Base-by-base conservation (phyloP, 1,139 yeast genomes). In the Diutina neorugosa region DNA sequence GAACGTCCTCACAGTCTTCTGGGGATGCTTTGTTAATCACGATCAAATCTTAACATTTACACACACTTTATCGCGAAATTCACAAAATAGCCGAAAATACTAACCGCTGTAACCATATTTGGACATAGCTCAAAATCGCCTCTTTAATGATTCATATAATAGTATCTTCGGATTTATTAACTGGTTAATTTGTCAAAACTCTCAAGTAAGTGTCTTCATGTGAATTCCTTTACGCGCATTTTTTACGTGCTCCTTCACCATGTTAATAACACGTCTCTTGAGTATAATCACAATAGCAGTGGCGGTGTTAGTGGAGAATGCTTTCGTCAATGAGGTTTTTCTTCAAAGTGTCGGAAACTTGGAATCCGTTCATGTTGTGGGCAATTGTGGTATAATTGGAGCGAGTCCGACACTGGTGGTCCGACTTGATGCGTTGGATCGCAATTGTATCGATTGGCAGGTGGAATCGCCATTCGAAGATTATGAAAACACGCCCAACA, bases 271-370 rank as follows among this genome's bases (percentile, higher is more conserved):
- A 34, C 50, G 50, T 9, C 9, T 46, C 3, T 16, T 46, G 6
- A 12, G 21, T n/a, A 12, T 23, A 20, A 18, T 46, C 11, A 37
- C 18, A 19, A n/a, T 46, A 18, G 40, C 40, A 11, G 11, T n/a
- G 14, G 50, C 50, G 6, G 50, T 46, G 11, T 27, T 46, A 9
- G 50, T 27, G 23, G 50, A 46, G 12, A 46, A 25, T 27, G 50
- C 50, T n/a, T 46, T 46, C 16, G 19, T 19, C 23, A 25, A 27
- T 27, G 50, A 46, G 8, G 8, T 46, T 8, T 25, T 46, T n/a
- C 40, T 46, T 9, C 40, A 25, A 9, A 46, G 50, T 27, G 25
- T 46, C 18, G 50, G 50, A 9, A 8, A 12, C 1, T 27, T 46
- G 12, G 23, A 27, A 2, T 27, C 27, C 18, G 1, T 46, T 4